Base-by-base conservation (phyloP, 176 grass and related monocot species). In the Hsuehochloa calcarea region DNA sequence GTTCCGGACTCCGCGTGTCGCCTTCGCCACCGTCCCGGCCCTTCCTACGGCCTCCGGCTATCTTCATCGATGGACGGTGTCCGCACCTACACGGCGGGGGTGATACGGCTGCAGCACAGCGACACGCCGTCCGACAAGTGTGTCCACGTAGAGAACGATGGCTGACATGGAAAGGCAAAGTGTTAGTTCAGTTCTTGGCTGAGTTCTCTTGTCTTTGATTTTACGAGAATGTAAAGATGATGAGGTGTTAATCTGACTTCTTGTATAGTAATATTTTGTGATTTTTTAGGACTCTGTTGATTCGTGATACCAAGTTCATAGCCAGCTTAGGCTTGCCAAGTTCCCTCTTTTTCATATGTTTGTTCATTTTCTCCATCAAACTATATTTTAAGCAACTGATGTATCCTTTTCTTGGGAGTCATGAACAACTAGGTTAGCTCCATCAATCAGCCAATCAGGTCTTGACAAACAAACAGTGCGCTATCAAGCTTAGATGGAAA, bases 51-150 rank as follows among this genome's bases (percentile, higher is more conserved):
- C 58, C 83, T 92, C 45, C 80, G 9, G 31, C 74, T 92, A 35
- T 75, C 86, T 1, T 91, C 88, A 0, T 40, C 56, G 4, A 88
- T 87, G 31, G 87, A 94, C 8, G 68, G 90, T 38, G 10, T 86
- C 26, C 90, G 92, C 0, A 11, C 87, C n/a, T 97, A 94, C 62
- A 94, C 90, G 0, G 43, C 92, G 0, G 94, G 88, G 49, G 79
- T 79, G 8, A 86, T 97, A 86, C 64, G 85, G 39, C 61, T 94
- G 63, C 81, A 85, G 0, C 50, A 65, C 27, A 80, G 37, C 7
- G 70, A 50, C 22, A 85, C 38, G 20, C 45, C 74, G 15, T 47
- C 73, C 2, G 20, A 70, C 7, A 75, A 58, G 58, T 92, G 82
- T 43, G 25, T 64, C 41, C 45, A 34, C 38, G 72, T 77, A 61